These are phyloP conservation scores for Magnolia kwangsiensis DNA, from an alignment of 164 flowering plant genomes.

Conservation along the genomic window DNA sequence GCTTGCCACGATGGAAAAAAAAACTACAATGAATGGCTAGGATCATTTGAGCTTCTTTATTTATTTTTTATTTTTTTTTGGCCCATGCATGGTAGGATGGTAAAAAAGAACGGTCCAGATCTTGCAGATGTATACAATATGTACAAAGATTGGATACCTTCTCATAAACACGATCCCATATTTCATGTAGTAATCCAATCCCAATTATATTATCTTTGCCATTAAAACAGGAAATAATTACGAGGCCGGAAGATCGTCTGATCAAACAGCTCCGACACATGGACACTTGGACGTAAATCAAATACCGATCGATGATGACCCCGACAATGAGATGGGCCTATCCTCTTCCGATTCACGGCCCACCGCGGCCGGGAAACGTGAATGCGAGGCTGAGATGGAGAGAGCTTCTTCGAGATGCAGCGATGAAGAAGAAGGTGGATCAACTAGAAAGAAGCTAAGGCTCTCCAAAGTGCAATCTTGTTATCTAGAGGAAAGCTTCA, in stretches of 20 bases:
- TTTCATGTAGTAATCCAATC: too few relatives aligned
- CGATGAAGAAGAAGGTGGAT: slow-evolving; percentile 73
- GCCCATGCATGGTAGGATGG: too few relatives aligned
- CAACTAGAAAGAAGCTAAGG: slow-evolving; percentile 16
- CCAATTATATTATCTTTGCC: neutral
- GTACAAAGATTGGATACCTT: too few relatives aligned
- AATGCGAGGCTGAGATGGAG: slow-evolving; percentile 37
- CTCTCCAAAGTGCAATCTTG: slow-evolving; percentile 20
- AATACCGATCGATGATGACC: neutral
- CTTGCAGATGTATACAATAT: too few relatives aligned
- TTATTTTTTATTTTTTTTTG: too few relatives aligned
- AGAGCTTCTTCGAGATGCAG: slow-evolving; percentile 41
- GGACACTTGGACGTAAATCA: neutral
- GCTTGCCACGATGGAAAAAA: too few relatives aligned
- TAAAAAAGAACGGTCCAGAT: too few relatives aligned
- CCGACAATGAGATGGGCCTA: neutral
- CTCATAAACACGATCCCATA: too few relatives aligned
- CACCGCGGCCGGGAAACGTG: neutral
- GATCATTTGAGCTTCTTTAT: too few relatives aligned
- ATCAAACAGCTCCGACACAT: neutral
- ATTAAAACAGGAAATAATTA: neutral
- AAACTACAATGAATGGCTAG: too few relatives aligned
- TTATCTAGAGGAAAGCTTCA: slow-evolving; percentile 19
- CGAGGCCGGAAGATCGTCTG: neutral
- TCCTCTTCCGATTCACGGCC: slow-evolving; percentile 5